Percentiles rank a stretch among this genome's conserved stretches.
These are phyloP conservation scores for Pterocarpus santalinus DNA, from an alignment of 306 rosid species.

Conservation along the genomic window DNA sequence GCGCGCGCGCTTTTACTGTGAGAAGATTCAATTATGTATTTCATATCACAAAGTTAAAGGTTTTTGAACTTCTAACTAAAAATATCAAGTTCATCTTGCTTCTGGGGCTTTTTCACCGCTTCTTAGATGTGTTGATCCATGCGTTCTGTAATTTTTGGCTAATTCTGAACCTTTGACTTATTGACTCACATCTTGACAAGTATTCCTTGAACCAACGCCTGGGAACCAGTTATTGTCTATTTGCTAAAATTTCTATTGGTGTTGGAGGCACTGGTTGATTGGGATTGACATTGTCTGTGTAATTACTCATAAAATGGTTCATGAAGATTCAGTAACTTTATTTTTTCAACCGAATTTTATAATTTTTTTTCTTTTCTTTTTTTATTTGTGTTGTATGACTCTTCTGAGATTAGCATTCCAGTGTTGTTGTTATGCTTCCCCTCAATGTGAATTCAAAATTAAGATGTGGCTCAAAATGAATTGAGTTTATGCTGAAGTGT, in stretches of 20 bases:
- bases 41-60: not conserved
- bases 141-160: not conserved
- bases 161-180: conserved; percentile 8
- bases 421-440: conserved; percentile 15
- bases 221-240: not conserved
- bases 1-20: not conserved
- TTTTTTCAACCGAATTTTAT: not conserved
- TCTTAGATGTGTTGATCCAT: not conserved
- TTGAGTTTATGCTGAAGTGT: conserved; percentile 12
- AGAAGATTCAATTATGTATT: not conserved
- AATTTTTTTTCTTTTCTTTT: not conserved
- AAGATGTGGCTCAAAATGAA: not conserved
- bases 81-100: conserved; percentile 24
- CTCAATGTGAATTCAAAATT: not conserved
- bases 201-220: conserved; percentile 19
- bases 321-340: conserved; percentile 2
- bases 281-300: not conserved
- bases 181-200: not conserved
- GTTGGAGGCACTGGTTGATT: conserved; percentile 33
- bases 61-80: not conserved
- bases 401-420: conserved; percentile 3
- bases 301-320: conserved; percentile 13
- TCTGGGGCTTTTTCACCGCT: conserved; percentile 26
- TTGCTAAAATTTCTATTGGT: conserved; percentile 27
- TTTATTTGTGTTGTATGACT: not conserved